phyloP scores from a whole-genome alignment of 306 rosid species.

The Clitoria ternatea region DNA sequence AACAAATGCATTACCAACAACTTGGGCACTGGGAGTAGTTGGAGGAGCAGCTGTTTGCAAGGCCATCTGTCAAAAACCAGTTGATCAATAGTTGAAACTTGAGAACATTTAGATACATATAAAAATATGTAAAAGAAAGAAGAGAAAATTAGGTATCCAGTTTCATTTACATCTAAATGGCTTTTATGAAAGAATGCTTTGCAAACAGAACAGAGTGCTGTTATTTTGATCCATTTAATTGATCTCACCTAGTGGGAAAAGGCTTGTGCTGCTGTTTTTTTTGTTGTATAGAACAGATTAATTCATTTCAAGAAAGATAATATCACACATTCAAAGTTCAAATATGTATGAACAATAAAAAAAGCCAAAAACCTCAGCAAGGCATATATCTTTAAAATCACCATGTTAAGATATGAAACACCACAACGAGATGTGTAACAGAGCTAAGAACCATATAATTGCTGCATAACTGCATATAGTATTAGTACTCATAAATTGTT shows the following conservation, averaged over 20 bases:
- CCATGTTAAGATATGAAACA: not conserved
- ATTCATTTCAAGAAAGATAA: slow-evolving; percentile 13
- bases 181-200: not conserved
- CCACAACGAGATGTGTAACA: not conserved
- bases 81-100: slow-evolving; percentile 16
- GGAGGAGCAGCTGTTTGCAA: slow-evolving; percentile 46
- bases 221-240: not conserved
- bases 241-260: not conserved
- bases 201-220: not conserved
- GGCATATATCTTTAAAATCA: slow-evolving; percentile 8
- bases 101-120: not conserved
- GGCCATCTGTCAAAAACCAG: slow-evolving; percentile 52
- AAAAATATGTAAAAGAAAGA: too few relatives aligned
- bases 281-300: not conserved
- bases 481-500: not conserved
- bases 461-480: not conserved
- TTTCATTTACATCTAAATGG: not conserved
- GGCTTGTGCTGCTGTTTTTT: not conserved
- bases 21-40: slow-evolving; percentile 47
- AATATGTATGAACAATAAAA: slow-evolving; percentile 7
- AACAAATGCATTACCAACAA: slow-evolving; percentile 77
- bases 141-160: not conserved
- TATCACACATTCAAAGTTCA: not conserved
- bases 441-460: not conserved
- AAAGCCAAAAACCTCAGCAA: not conserved